phyloP scores from a whole-genome alignment of 176 grass and related monocot species.

The Chrysopogon serrulatus region DNA sequence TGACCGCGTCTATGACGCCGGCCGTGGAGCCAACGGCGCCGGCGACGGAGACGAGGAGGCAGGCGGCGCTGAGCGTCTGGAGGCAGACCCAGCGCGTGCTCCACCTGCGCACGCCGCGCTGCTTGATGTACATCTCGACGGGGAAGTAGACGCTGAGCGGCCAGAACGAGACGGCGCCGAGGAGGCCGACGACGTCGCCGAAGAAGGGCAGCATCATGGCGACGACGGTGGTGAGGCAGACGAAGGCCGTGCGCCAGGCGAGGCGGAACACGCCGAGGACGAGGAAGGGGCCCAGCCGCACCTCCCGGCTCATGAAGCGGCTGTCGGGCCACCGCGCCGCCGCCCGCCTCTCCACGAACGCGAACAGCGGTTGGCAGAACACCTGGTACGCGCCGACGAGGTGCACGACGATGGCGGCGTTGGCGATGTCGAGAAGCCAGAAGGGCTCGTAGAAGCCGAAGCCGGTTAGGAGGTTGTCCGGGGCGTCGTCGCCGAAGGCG shows the following conservation, averaged over 20 bases:
- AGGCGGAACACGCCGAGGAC: constrained; percentile 45
- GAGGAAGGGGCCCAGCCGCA: constrained; percentile 13
- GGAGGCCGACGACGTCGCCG: constrained; percentile 59
- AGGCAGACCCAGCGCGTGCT: constrained; percentile 56
- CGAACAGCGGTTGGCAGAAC: constrained; percentile 77
- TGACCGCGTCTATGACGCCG: constrained; percentile 42
- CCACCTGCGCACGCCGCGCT: constrained; percentile 17
- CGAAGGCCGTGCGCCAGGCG: constrained; percentile 53
- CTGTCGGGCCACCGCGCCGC: constrained; percentile 44
- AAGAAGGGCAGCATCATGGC: constrained; percentile 68
- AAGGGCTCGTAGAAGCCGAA: constrained; percentile 94
- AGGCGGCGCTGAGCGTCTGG: constrained; percentile 47
- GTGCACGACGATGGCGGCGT: constrained; percentile 84
- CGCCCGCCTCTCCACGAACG: constrained; percentile 61
- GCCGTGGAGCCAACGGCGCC: constrained; percentile 49
- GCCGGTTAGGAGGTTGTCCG: constrained; percentile 83
- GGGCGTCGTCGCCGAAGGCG: constrained; percentile 69
- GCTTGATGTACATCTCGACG: constrained; percentile 55
- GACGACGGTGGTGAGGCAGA: constrained; percentile 39
- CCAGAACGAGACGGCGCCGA: constrained; percentile 54
- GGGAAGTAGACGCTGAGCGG: constrained; percentile 69
- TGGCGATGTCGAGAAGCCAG: constrained; percentile 85
- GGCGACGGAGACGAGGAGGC: constrained; percentile 49
- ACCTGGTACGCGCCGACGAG: constrained; percentile 84
- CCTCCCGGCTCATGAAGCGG: constrained; percentile 34